phyloP scores from a whole-genome alignment of 257 asterid species.

The Nicotiana sylvestris region DNA sequence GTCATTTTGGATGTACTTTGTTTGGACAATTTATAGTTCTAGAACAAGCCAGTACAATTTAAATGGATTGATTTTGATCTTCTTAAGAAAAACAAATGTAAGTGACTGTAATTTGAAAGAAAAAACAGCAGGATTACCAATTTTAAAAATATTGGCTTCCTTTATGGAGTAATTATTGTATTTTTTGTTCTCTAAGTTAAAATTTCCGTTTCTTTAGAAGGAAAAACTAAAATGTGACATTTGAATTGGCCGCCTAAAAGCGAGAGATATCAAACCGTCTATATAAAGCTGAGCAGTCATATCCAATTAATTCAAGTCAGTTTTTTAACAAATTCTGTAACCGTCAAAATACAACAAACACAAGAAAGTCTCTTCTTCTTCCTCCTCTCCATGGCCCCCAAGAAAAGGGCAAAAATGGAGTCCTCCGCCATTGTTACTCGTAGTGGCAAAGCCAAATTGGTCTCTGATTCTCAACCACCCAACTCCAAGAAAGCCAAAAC shows the following conservation, averaged over 20 bases:
- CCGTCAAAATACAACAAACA: neutral
- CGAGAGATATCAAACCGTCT: neutral
- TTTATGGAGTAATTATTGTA: too few relatives aligned
- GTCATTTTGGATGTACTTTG: too few relatives aligned
- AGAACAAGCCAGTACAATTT: too few relatives aligned
- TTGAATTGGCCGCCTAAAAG: neutral
- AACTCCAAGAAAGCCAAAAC: neutral
- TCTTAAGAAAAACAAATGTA: too few relatives aligned
- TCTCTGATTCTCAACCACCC: neutral
- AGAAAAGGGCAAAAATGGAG: neutral
- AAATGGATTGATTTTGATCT: too few relatives aligned
- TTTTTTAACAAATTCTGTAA: neutral
- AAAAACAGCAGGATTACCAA: too few relatives aligned
- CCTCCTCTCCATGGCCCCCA: neutral
- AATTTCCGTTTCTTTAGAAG: too few relatives aligned
- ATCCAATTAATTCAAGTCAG: neutral
- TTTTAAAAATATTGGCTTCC: too few relatives aligned
- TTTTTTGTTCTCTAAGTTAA: too few relatives aligned
- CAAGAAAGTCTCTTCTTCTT: neutral
- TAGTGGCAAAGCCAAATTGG: neutral
- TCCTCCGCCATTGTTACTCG: neutral
- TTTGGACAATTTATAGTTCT: too few relatives aligned
- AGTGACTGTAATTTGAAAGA: too few relatives aligned
- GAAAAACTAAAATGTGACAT: neutral
- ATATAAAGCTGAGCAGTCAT: neutral